Evolutionary conservation across 495 filamentous ascomycete genomes (phyloP).

Genomic region (Collariella sp.): DNA sequence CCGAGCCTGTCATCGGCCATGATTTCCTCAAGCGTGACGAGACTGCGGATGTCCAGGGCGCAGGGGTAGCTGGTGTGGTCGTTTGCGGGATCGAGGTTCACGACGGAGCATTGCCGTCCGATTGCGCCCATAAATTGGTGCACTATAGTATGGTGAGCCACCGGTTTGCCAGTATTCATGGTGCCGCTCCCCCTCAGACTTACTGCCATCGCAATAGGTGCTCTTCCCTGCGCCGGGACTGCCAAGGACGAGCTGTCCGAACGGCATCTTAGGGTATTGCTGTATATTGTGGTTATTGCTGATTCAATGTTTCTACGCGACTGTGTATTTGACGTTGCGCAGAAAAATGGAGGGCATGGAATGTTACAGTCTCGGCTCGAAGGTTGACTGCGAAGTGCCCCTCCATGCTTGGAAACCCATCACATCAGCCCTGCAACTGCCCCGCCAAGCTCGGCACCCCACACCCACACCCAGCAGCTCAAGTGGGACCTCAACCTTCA

Average conservation of each 20-base stretch:
- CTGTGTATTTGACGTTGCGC: background rate
- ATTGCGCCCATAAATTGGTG: slow-evolving; percentile 95
- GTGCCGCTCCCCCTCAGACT: slow-evolving; percentile 18
- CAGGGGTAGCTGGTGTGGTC: slow-evolving; percentile 71
- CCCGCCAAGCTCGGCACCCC: background rate
- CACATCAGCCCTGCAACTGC: background rate
- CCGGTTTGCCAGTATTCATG: background rate
- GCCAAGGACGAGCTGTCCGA: slow-evolving; percentile 75
- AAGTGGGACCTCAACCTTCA: background rate
- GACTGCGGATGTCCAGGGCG: slow-evolving; percentile 81
- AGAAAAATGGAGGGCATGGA: background rate
- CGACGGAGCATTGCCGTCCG: slow-evolving; percentile 83
- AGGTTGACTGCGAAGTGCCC: background rate
- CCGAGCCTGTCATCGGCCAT: slow-evolving; percentile 90
- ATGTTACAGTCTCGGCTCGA: background rate
- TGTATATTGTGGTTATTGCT: background rate
- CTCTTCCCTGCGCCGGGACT: slow-evolving; percentile 93
- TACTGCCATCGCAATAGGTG: slow-evolving; percentile 91
- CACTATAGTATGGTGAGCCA: slow-evolving; percentile 40
- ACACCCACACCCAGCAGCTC: too few relatives aligned
- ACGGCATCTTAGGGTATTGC: slow-evolving; percentile 32
- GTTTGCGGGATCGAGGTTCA: slow-evolving; percentile 97
- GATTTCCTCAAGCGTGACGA: slow-evolving; percentile 85
- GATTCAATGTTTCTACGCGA: background rate
- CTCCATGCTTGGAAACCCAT: background rate